Base-by-base conservation (phyloP, 2,329 filamentous ascomycete genomes). In the Sporothrix dimorphospora region DNA sequence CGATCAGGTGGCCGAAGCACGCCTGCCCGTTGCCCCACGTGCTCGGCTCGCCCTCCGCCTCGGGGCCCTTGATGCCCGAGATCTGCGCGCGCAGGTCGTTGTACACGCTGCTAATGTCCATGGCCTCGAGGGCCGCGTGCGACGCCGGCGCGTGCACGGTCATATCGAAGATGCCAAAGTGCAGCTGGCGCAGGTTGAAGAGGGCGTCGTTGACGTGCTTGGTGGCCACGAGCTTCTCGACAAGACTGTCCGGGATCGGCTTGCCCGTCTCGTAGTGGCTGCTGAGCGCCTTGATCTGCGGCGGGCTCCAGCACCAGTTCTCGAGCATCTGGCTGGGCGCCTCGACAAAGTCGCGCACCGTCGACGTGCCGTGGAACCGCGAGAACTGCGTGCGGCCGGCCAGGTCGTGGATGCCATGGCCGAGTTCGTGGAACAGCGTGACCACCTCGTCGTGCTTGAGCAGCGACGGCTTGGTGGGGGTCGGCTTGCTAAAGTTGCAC, bases 151-250 rank as follows among this genome's bases (percentile, higher is more conserved):
- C 88, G 81, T 96, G 93, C 2, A 95, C 86, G 0, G 89, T 89
- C 92, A 96, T 95, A 79, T 96, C 92, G 76, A 93, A 95, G 73
- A 93, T 91, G 51, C 92, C 93, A 78, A 94, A 94, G 80, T 94
- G 89, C 55, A 96, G 84, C 81, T 95, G 93, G 53, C 91, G 86
- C 38, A 95, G 85, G 78, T 94, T 94, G 82, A 92, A 92, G 5
- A 94, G 86, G 0, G 92, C 92, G 73, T 90, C 92, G 79, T 95
- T 95, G 79, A 95, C 90, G 77, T 94, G 91, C 81, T 94, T 93
- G 16, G 92, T 94, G 66, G 86, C 86, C 77, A 96, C 90, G 73
- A 94, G 86, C 79, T 90, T 92, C 77, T 90, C 84, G 72, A 94
- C 90, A 21, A 96, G 84, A 16, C 91, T 90, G 76, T 93, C 90